A percentile compares a stretch with the other conserved stretches of the same genome.
These are phyloP conservation scores for Phytopythium litorale DNA, from an alignment of 352 stramenopile species.

Conservation along the genomic window DNA sequence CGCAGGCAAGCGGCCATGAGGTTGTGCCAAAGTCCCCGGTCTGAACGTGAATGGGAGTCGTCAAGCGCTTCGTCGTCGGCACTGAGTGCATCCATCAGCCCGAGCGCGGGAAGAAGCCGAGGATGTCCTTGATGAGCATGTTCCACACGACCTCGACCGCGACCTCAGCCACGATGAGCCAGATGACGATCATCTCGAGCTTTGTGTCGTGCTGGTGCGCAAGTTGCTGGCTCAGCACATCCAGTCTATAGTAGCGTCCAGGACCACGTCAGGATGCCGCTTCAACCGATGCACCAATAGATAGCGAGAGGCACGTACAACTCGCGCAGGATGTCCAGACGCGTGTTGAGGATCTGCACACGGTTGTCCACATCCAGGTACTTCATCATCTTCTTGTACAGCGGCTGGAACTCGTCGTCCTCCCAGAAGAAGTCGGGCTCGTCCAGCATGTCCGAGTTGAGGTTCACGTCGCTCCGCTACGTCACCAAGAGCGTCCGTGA, in stretches of 20 bases:
- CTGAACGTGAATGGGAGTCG: no score
- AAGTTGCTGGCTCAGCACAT: constrained; percentile 91
- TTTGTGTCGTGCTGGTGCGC: constrained; percentile 86
- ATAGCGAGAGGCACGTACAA: constrained; percentile 44
- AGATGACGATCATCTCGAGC: constrained; percentile 94
- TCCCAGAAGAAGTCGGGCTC: constrained; percentile 95
- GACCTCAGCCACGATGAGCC: constrained; percentile 90
- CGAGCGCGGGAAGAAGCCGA: constrained; percentile 78
- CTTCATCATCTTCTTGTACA: constrained; percentile 90
- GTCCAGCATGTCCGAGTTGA: constrained; percentile 94
- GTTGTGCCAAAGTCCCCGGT: no score
- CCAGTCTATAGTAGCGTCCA: constrained; percentile 54
- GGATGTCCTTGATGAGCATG: constrained; percentile 87
- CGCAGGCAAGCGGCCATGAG: no score
- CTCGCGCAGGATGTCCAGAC: constrained; percentile 91
- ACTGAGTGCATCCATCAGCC: constrained; percentile 19
- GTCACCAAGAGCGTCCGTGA: background rate
- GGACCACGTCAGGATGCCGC: background rate
- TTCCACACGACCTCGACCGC: constrained; percentile 87
- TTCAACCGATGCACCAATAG: background rate
- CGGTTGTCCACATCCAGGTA: constrained; percentile 92
- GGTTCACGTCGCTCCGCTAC: constrained; percentile 90
- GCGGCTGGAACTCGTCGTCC: constrained; percentile 89
- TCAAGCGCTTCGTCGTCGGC: no score
- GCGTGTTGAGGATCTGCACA: constrained; percentile 92